phyloP scores from a whole-genome alignment of 352 stramenopile species.

The Phytophthora chlamydospora region DNA sequence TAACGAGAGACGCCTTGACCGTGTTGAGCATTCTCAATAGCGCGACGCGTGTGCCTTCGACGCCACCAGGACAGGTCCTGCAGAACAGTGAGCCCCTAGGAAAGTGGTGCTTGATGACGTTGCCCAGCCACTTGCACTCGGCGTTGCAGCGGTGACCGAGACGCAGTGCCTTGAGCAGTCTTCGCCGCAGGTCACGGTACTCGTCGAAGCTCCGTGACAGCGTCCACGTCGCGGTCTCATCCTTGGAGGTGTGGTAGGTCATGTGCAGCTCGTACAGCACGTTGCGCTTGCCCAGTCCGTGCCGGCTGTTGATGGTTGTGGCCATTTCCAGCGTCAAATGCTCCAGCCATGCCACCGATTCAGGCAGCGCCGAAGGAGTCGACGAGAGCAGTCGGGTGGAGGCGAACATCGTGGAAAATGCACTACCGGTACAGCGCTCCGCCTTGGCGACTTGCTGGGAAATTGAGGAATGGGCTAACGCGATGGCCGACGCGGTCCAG shows the following conservation, averaged over 20 bases:
- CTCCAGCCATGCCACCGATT: slow-evolving; percentile 42
- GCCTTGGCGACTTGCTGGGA: slow-evolving; percentile 1
- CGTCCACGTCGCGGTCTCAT: slow-evolving; percentile 39
- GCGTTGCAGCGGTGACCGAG: slow-evolving; percentile 59
- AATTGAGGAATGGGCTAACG: slow-evolving; percentile 27
- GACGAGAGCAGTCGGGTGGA: slow-evolving; percentile 10
- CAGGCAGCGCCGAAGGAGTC: slow-evolving; percentile 21
- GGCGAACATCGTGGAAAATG: slow-evolving; percentile 20
- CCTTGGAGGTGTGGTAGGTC: slow-evolving; percentile 30
- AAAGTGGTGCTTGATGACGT: slow-evolving; percentile 62
- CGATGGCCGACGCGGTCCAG: neutral
- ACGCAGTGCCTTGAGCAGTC: slow-evolving; percentile 45
- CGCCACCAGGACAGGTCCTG: slow-evolving; percentile 27
- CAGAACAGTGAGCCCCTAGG: slow-evolving; percentile 47
- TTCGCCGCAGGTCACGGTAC: slow-evolving; percentile 46
- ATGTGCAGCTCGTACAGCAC: slow-evolving; percentile 43
- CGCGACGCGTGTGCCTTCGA: slow-evolving; percentile 35
- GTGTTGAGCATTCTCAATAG: slow-evolving; percentile 42
- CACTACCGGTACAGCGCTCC: slow-evolving; percentile 5
- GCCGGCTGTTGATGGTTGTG: slow-evolving; percentile 11
- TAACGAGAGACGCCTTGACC: slow-evolving; percentile 41
- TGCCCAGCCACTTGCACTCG: slow-evolving; percentile 67
- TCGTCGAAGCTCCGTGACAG: slow-evolving; percentile 42
- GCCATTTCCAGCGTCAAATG: slow-evolving; percentile 39
- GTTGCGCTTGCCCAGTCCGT: slow-evolving; percentile 31